Base-by-base conservation (phyloP, 1,284 basidiomycete genomes). In the Rhodotorula sp. region DNA sequence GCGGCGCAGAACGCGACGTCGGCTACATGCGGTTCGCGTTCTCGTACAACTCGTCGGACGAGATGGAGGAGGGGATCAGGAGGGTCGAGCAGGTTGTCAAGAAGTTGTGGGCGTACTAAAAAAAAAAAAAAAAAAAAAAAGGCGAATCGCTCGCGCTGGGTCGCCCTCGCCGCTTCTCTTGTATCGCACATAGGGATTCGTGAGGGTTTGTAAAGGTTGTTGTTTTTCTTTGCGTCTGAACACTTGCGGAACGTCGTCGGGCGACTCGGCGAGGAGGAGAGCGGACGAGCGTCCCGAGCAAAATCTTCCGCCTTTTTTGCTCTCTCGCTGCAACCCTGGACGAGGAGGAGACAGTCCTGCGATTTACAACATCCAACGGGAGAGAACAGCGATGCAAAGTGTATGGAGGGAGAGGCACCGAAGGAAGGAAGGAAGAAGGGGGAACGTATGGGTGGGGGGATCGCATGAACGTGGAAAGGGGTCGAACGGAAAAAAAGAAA, bases 21-120 rank as follows among this genome's bases (percentile, higher is more conserved):
- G 68, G 65, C 6, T 62, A 53, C 64, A 59, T 70, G 52, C 60
- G 68, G 2, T 64, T 59, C 9, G 65, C 68, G 2, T 70, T 59
- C 57, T 63, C 65, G 34, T 62, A 59, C 16, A 58, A 10, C 47
- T 47, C 24, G 67, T 68, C 15, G 31, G 64, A 48, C 15, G 46
- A 55, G 46, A 61, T 51, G 31, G 26, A 46, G 26, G 64, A 65
- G 34, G 64, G 46, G 10, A 55, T 65, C 34, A 54, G 47, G 31
- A 58, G 64, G n/a, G n/a, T 54, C 52, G 51, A 65, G 46, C 16
- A 59, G 46, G 64, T 65, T 16, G 24, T 55, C 53, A 37, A 22
- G 18, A 44, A 34, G 58, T 50, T 55, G 52, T 65, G 53, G 53
- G 31, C 26, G n/a, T 59, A 58, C 48, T 59, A 51, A 48, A 58